phyloP scores from a whole-genome alignment of 2,329 filamentous ascomycete species.

The Chaetomium globosum region DNA sequence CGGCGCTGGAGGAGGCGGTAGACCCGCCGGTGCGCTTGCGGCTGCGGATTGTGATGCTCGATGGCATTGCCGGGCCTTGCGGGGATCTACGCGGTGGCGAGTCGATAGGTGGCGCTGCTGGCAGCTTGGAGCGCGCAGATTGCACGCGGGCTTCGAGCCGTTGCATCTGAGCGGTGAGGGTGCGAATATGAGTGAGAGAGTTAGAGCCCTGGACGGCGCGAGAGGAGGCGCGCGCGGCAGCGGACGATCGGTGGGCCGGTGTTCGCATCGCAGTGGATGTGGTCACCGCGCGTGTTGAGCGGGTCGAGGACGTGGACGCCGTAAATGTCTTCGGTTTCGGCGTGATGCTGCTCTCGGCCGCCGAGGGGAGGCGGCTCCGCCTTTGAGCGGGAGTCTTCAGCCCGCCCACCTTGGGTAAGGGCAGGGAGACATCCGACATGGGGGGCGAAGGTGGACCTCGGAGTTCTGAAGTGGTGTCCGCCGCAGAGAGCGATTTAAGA shows the following conservation, averaged over 20 bases:
- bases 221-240: constrained; percentile 46
- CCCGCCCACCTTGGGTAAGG: constrained; percentile 42
- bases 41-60: constrained; percentile 66
- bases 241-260: constrained; percentile 43
- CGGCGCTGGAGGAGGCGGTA: constrained; percentile 50
- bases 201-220: constrained; percentile 60
- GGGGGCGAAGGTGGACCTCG: constrained; percentile 91
- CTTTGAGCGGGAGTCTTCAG: constrained; percentile 53
- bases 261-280: constrained; percentile 47
- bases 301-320: constrained; percentile 43
- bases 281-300: constrained; percentile 47
- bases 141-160: constrained; percentile 92
- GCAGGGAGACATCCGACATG: constrained; percentile 79
- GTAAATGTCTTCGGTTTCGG: constrained; percentile 53
- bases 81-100: constrained; percentile 84
- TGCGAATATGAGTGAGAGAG: constrained; percentile 90
- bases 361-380: constrained; percentile 58
- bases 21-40: constrained; percentile 68
- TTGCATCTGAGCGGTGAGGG: constrained; percentile 95
- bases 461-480: constrained; percentile 63
- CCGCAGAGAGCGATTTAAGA: constrained; percentile 63
- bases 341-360: constrained; percentile 55
- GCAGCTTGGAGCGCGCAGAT: constrained; percentile 85
- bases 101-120: constrained; percentile 75
- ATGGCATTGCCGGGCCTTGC: constrained; percentile 55